Percentiles rank a stretch among this genome's conserved stretches.
These are phyloP conservation scores for Coemansia sp. DNA, from an alignment of 192 early-diverging fungal genomes.

Conservation along the genomic window DNA sequence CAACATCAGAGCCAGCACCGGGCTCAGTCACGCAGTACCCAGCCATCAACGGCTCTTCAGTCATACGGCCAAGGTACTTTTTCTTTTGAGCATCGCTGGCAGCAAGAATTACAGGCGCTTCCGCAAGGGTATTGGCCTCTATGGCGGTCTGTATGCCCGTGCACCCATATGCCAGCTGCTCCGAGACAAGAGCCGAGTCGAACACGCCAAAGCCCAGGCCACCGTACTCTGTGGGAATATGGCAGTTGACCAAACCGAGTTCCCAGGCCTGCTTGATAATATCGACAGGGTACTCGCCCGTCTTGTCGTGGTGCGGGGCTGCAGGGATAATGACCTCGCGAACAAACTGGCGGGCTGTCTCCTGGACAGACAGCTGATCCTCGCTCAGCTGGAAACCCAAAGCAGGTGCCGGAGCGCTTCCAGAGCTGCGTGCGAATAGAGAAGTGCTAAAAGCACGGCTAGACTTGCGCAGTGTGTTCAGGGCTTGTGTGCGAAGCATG, in stretches of 20 bases:
- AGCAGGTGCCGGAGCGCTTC: slow-evolving; percentile 6
- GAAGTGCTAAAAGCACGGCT: slow-evolving; percentile 43
- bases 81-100: slow-evolving; percentile 89
- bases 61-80: slow-evolving; percentile 97
- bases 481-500: slow-evolving; percentile 42
- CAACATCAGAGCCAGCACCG: slow-evolving; percentile 77
- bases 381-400: slow-evolving; percentile 74
- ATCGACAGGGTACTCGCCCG: slow-evolving; percentile 88
- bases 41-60: slow-evolving; percentile 93
- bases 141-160: slow-evolving; percentile 95
- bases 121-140: slow-evolving; percentile 93
- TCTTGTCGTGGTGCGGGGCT: slow-evolving; percentile 91
- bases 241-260: slow-evolving; percentile 87
- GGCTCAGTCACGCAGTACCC: slow-evolving; percentile 89
- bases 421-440: slow-evolving; percentile 15
- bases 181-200: slow-evolving; percentile 82
- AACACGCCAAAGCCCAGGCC: slow-evolving; percentile 88
- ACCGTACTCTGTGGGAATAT: slow-evolving; percentile 83
- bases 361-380: slow-evolving; percentile 85
- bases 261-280: slow-evolving; percentile 91
- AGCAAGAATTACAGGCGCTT: slow-evolving; percentile 87
- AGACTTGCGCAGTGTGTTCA: slow-evolving; percentile 28
- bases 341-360: slow-evolving; percentile 87
- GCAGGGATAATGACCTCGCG: slow-evolving; percentile 86
- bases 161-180: slow-evolving; percentile 93